A percentile compares a stretch with the other conserved stretches of the same genome.
Evolutionary conservation across 371 early-diverging fungal genomes (phyloP).

Genomic region (Blyttiomyces sp.): DNA sequence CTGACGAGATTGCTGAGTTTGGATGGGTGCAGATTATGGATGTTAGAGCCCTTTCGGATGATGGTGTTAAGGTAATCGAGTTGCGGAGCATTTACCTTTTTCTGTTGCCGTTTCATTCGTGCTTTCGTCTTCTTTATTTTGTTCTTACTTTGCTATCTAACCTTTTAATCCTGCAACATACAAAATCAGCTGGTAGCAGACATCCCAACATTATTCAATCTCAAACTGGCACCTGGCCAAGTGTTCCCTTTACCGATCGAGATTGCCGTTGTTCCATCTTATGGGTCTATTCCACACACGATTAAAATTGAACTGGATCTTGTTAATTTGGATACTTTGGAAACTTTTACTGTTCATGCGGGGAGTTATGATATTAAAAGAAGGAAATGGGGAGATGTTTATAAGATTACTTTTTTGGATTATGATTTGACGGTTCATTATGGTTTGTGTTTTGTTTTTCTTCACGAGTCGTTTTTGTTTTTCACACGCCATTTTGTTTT

Average conservation of each 20-base stretch:
- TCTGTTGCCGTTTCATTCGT: not conserved
- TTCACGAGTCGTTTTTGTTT: too few relatives aligned
- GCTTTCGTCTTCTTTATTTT: not conserved
- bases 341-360: constrained; percentile 20
- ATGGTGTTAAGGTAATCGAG: constrained; percentile 12
- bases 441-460: too few relatives aligned
- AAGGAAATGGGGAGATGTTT: constrained; percentile 38
- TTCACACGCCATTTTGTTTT: constrained; percentile 30
- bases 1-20: constrained; percentile 2
- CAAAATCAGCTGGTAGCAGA: constrained; percentile 6
- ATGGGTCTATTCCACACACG: constrained; percentile 6
- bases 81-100: not conserved
- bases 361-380: constrained; percentile 6
- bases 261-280: constrained; percentile 1
- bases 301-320: constrained; percentile 27
- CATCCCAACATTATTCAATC: constrained; percentile 26
- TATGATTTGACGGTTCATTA: constrained; percentile 65
- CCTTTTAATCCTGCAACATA: not conserved
- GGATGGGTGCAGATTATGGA: constrained; percentile 36
- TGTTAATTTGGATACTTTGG: constrained; percentile 11
- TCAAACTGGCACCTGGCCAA: constrained; percentile 45
- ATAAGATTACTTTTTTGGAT: constrained; percentile 62
- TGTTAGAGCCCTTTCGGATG: constrained; percentile 14
- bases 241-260: constrained; percentile 34
- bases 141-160: not conserved